These are phyloP conservation scores for Butyriboletus appendiculatus DNA, from an alignment of 1,284 basidiomycete species.

Conservation along the genomic window DNA sequence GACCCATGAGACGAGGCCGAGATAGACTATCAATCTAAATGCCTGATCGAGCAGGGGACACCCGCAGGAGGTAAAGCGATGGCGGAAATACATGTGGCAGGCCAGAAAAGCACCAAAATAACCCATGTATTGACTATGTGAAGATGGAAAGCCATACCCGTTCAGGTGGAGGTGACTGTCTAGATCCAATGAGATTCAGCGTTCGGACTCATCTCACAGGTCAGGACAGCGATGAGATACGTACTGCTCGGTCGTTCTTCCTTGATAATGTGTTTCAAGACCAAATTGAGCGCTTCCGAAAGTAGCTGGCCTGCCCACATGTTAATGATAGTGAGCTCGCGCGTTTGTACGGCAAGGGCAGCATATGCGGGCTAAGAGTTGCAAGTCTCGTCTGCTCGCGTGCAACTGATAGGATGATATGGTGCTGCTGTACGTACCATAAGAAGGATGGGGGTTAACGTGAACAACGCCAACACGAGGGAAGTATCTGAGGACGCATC, in stretches of 20 bases:
- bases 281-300: conserved; percentile 72
- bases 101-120: conserved; percentile 80
- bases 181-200: conserved; percentile 6
- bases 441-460: conserved; percentile 73
- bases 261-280: conserved; percentile 69
- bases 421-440: conserved; percentile 50
- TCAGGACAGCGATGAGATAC: conserved; percentile 22
- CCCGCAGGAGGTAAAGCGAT: conserved; percentile 61
- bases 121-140: conserved; percentile 88
- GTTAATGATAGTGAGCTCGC: conserved; percentile 75
- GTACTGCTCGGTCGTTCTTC: conserved; percentile 69
- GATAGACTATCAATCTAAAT: conserved; percentile 50
- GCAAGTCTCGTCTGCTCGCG: conserved; percentile 7
- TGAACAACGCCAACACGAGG: conserved; percentile 64
- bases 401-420: not conserved
- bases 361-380: conserved; percentile 71
- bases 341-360: conserved; percentile 70
- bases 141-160: conserved; percentile 88
- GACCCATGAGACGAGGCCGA: conserved; percentile 55
- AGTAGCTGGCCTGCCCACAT: conserved; percentile 83
- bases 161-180: conserved; percentile 34
- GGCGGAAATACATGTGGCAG: conserved; percentile 72
- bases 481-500: conserved; percentile 66
- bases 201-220: no score
- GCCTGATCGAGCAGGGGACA: conserved; percentile 48